These are phyloP conservation scores for Saururus chinensis DNA, from an alignment of 164 flowering plant species.

Conservation along the genomic window DNA sequence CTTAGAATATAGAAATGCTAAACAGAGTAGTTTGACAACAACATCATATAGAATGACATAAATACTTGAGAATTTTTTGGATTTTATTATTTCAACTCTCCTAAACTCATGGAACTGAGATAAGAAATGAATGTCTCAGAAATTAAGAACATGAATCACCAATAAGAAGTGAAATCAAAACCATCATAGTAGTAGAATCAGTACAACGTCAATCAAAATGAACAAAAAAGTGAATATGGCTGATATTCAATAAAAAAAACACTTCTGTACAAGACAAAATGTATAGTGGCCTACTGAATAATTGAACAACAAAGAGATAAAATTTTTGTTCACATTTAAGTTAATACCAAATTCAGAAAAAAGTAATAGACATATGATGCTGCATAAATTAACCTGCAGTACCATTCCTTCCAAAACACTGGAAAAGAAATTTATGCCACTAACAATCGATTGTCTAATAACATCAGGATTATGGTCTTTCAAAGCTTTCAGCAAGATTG, in stretches of 20 bases:
- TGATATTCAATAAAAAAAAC: too few relatives aligned
- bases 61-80: too few relatives aligned
- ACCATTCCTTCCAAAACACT: conserved; percentile 53
- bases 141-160: too few relatives aligned
- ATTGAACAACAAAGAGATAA: neutral
- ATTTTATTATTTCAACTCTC: conserved; percentile 67
- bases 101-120: conserved; percentile 59
- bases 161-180: neutral
- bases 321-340: neutral
- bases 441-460: conserved; percentile 54
- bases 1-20: too few relatives aligned
- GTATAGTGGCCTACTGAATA: too few relatives aligned
- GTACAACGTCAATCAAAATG: neutral
- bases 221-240: neutral
- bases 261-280: too few relatives aligned
- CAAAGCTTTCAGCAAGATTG: too few relatives aligned
- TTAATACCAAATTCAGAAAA: neutral
- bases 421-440: conserved; percentile 50
- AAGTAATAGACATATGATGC: neutral
- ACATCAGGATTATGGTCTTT: conserved; percentile 35
- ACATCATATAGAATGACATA: too few relatives aligned
- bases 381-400: conserved; percentile 43
- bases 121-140: neutral
- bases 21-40: too few relatives aligned
- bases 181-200: neutral